Evolutionary conservation across 2,329 filamentous ascomycete species (phyloP).

Genomic region (Teratosphaeria zuluensis): DNA sequence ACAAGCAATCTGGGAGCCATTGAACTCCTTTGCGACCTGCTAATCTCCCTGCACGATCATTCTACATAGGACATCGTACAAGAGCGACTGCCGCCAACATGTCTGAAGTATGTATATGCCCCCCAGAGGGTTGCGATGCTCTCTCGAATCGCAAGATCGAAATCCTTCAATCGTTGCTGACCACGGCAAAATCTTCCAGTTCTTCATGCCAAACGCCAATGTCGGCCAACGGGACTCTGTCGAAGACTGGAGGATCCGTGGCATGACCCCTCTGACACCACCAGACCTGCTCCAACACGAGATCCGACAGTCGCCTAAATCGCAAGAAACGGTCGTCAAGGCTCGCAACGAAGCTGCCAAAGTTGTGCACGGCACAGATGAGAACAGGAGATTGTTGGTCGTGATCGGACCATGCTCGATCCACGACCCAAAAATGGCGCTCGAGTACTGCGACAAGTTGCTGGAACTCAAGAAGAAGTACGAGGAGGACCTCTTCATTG

Average conservation of each 20-base stretch:
- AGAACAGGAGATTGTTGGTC: slow-evolving; percentile 54
- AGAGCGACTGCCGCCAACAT: slow-evolving; percentile 2
- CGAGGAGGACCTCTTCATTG: slow-evolving; percentile 78
- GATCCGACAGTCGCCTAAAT: slow-evolving; percentile 51
- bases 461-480: slow-evolving; percentile 77
- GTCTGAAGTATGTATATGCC: slow-evolving; percentile 4
- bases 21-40: no score
- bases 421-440: slow-evolving; percentile 81
- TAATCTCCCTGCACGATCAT: no score
- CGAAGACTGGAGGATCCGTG: slow-evolving; percentile 52
- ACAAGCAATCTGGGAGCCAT: not conserved
- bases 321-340: slow-evolving; percentile 46
- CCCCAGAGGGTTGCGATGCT: not conserved
- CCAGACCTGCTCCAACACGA: slow-evolving; percentile 94
- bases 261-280: slow-evolving; percentile 61
- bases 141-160: not conserved
- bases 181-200: slow-evolving; percentile 23
- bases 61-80: not conserved
- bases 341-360: slow-evolving; percentile 52
- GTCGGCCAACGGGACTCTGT: slow-evolving; percentile 40
- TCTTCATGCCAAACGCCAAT: slow-evolving; percentile 41
- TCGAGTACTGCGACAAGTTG: slow-evolving; percentile 85
- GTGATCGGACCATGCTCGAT: slow-evolving; percentile 95
- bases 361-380: slow-evolving; percentile 51
- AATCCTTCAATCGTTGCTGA: not conserved